Evolutionary conservation across 306 rosid genomes (phyloP).

Genomic region (Abrus precatorius): DNA sequence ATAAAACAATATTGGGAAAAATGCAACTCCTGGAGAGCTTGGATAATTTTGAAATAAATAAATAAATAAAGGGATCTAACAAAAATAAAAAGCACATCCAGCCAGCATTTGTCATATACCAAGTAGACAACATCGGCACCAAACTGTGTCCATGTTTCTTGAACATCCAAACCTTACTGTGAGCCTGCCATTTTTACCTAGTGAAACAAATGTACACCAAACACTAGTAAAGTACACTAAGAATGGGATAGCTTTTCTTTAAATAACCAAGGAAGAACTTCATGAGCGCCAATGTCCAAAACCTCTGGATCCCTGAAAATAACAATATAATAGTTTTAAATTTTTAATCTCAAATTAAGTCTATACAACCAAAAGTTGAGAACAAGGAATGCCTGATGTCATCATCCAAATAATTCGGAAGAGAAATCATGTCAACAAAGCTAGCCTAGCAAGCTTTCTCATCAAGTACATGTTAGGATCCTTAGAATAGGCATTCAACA

Average conservation of each 20-base stretch:
- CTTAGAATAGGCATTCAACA: not conserved
- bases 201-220: slow-evolving; percentile 42
- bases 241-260: slow-evolving; percentile 56
- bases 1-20: slow-evolving; percentile 33
- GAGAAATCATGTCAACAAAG: not conserved
- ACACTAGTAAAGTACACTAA: slow-evolving; percentile 44
- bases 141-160: slow-evolving; percentile 27
- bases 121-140: slow-evolving; percentile 41
- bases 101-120: slow-evolving; percentile 44
- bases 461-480: not conserved
- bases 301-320: slow-evolving; percentile 85
- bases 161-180: slow-evolving; percentile 37
- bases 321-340: slow-evolving; percentile 36
- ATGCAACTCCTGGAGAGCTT: slow-evolving; percentile 34
- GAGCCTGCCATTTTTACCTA: slow-evolving; percentile 45
- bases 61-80: slow-evolving; percentile 34
- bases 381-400: not conserved
- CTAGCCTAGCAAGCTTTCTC: not conserved
- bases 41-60: slow-evolving; percentile 1
- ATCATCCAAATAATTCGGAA: not conserved
- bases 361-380: slow-evolving; percentile 7
- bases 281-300: slow-evolving; percentile 82
- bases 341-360: slow-evolving; percentile 11
- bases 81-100: slow-evolving; percentile 49
- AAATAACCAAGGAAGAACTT: slow-evolving; percentile 81